These are phyloP conservation scores for Phaffia tasmanica DNA, from an alignment of 768 basidiomycete species.

Conservation along the genomic window DNA sequence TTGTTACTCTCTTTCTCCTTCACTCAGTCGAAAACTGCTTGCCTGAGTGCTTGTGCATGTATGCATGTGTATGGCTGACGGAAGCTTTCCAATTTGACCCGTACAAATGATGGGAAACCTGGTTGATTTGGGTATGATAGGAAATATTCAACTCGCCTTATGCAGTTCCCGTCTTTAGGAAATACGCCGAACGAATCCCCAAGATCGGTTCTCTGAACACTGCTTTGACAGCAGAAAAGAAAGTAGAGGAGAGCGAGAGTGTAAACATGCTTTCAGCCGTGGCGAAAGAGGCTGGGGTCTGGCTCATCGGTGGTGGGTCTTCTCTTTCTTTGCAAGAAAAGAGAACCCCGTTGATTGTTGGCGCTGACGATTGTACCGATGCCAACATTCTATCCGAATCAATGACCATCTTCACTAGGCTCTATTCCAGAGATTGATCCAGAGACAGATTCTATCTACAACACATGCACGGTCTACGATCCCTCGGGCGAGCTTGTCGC, in stretches of 20 bases:
- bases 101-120: too few species aligned
- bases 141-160: conserved; percentile 44
- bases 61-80: conserved; percentile 32
- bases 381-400: not conserved
- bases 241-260: conserved; percentile 43
- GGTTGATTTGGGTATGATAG: conserved; percentile 10
- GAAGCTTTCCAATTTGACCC: not conserved
- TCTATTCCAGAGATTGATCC: conserved; percentile 79
- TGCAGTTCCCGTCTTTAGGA: conserved; percentile 54
- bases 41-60: not conserved
- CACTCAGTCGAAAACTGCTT: not conserved
- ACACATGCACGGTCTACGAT: conserved; percentile 84
- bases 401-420: conserved; percentile 43
- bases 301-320: conserved; percentile 79
- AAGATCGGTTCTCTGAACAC: conserved; percentile 6
- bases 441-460: conserved; percentile 59
- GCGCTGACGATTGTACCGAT: not conserved
- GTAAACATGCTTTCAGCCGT: conserved; percentile 67
- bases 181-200: conserved; percentile 55
- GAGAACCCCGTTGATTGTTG: not conserved
- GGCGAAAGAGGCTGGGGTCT: conserved; percentile 65
- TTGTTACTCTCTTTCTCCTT: conserved; percentile 31
- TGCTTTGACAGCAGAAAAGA: conserved; percentile 20
- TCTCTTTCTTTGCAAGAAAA: not conserved
- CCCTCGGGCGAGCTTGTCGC: conserved; percentile 72